These are phyloP conservation scores for Fusarium sp. DNA, from an alignment of 2,329 filamentous ascomycete genomes.

Conservation along the genomic window DNA sequence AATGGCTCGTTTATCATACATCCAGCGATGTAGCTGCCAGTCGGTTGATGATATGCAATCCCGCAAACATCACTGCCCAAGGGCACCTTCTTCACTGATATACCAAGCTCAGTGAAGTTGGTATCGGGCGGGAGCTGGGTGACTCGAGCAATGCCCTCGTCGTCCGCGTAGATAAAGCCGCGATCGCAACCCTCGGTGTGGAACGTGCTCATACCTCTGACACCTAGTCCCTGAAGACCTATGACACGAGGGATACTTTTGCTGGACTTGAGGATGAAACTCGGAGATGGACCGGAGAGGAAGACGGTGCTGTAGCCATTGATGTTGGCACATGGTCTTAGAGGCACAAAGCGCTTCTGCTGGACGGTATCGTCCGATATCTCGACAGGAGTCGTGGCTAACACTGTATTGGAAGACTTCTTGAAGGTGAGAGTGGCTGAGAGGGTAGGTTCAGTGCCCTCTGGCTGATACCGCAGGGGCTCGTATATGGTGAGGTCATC, in stretches of 20 bases:
- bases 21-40: constrained; percentile 82
- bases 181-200: constrained; percentile 83
- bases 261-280: constrained; percentile 86
- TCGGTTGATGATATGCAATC: constrained; percentile 83
- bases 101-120: constrained; percentile 81
- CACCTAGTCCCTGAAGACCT: constrained; percentile 77
- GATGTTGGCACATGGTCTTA: constrained; percentile 75
- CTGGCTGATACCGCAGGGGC: constrained; percentile 72
- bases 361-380: constrained; percentile 65
- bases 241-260: constrained; percentile 83
- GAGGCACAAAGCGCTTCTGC: constrained; percentile 64
- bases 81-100: constrained; percentile 80
- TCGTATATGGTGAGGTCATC: constrained; percentile 92
- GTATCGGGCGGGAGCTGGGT: constrained; percentile 78
- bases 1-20: constrained; percentile 80
- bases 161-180: constrained; percentile 88
- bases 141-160: constrained; percentile 79
- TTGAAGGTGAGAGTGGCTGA: constrained; percentile 78
- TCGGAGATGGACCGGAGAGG: constrained; percentile 83
- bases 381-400: constrained; percentile 72
- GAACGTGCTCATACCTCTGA: constrained; percentile 82
- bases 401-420: constrained; percentile 78
- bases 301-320: constrained; percentile 87
- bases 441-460: constrained; percentile 59
- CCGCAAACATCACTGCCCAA: constrained; percentile 80